Evolutionary conservation across 2,329 filamentous ascomycete genomes (phyloP).

Genomic region (Calonectria crousiana): DNA sequence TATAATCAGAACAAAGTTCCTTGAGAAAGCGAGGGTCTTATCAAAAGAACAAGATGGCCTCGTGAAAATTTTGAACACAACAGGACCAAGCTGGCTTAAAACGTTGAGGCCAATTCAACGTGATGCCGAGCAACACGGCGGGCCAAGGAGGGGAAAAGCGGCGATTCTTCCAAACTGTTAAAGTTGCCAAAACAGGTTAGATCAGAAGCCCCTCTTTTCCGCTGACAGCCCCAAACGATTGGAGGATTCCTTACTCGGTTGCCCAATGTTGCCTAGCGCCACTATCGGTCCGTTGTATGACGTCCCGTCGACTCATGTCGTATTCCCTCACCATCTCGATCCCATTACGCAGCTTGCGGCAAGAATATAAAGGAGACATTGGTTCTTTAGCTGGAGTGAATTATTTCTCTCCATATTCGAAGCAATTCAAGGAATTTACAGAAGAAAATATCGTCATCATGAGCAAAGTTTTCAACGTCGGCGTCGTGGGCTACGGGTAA

Average conservation of each 20-base stretch:
- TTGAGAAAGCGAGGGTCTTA: background rate
- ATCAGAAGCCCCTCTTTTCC: background rate
- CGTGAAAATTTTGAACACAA: background rate
- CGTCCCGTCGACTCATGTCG: background rate
- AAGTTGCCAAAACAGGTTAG: background rate
- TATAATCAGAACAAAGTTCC: background rate
- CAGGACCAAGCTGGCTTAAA: background rate
- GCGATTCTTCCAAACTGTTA: slow-evolving; percentile 11
- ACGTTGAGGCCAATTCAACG: background rate
- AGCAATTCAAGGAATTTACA: background rate
- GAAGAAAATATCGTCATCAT: background rate
- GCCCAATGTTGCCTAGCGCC: background rate
- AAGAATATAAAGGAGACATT: background rate
- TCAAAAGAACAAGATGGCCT: background rate
- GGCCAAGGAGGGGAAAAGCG: background rate
- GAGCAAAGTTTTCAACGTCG: background rate
- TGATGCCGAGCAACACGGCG: background rate
- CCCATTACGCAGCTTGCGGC: background rate
- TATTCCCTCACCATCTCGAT: background rate
- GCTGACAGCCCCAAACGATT: background rate
- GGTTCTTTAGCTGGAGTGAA: background rate
- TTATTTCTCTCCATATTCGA: background rate
- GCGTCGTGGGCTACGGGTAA: background rate
- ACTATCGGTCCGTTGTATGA: background rate
- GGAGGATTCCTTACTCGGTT: background rate